Base-by-base conservation (phyloP, 768 basidiomycete genomes). In the Antrodiella citrinella region DNA sequence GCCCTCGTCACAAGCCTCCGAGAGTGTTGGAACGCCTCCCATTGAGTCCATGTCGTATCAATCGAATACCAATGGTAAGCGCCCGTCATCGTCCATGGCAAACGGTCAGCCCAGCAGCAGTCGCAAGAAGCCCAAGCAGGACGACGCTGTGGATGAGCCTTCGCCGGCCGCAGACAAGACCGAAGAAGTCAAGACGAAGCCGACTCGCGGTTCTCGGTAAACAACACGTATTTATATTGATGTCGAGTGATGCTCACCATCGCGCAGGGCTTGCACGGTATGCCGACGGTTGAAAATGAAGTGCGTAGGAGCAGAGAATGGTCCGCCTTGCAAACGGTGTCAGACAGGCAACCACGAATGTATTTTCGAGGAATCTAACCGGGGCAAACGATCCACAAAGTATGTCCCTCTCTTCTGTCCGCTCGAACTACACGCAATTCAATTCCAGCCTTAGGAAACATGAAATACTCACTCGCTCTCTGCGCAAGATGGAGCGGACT, bases 341-440 rank as follows among this genome's bases (percentile, higher is more conserved):
- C 67, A 70, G 43, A 61, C 81, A 0, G 84, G 87, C 18, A 80
- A 80, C 56, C 87, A 94, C 60, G 91, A 95, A 58, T 99, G 96
- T 62, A 80, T 96, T 41, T 98, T 99, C 55, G 93, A 98, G 69
- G 95, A 97, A 65, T 91, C 88, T 1, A 94, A 97, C 64, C 79
- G 96, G 44, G 96, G 96, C 39, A 95, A 94, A 65, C 81, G 90
- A 10, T 81, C 86, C 19, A 78, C 85, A 49, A 91, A 89, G 89
- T 90, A 67, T 56, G 76, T 59, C 19, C 47, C 44, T 19, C 43
- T 51, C 42, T 48, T 39, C 41, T 48, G 20, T 23, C 10, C 7
- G 46, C 24, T 45, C 40, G 52, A 56, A 58, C 51, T 39, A 25
- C 48, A 56, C 60, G 53, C 60, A 58, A 60, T 53, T 62, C 54